These are phyloP conservation scores for Daedaleopsis sinensis DNA, from an alignment of 768 basidiomycete species.

Conservation along the genomic window DNA sequence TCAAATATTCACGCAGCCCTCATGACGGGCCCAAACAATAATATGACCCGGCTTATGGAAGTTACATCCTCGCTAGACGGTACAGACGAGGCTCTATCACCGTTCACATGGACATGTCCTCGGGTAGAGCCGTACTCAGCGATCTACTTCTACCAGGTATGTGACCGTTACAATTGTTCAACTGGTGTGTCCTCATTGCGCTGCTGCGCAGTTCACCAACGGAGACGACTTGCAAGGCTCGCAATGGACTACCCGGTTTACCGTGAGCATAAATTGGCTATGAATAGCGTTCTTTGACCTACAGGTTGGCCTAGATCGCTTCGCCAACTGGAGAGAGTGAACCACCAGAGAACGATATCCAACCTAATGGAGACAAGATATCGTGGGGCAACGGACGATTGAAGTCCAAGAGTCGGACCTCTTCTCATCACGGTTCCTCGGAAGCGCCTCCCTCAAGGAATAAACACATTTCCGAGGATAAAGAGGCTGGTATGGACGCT, in stretches of 20 bases:
- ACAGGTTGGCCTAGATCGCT: constrained; percentile 33
- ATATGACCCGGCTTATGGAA: constrained; percentile 36
- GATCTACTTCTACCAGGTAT: constrained; percentile 46
- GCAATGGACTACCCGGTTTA: constrained; percentile 44
- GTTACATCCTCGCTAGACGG: constrained; percentile 37
- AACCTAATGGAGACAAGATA: constrained; percentile 39
- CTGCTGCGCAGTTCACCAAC: constrained; percentile 33
- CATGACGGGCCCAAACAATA: constrained; percentile 43
- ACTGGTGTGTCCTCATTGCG: neutral
- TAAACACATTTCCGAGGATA: no score
- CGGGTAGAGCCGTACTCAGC: constrained; percentile 39
- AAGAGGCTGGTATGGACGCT: no score
- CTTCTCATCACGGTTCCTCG: neutral
- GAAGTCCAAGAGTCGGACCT: neutral
- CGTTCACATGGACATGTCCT: constrained; percentile 42
- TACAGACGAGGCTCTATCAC: constrained; percentile 32
- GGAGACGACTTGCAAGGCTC: constrained; percentile 25
- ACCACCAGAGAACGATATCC: constrained; percentile 32
- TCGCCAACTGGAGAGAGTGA: constrained; percentile 33
- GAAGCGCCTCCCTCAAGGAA: neutral
- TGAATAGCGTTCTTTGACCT: neutral
- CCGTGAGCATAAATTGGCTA: constrained; percentile 28
- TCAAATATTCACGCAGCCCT: constrained; percentile 27
- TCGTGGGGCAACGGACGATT: constrained; percentile 41
- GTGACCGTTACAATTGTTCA: neutral